Percentiles rank a stretch among this genome's conserved stretches.
phyloP scores from a whole-genome alignment of 202 grass and related monocot genomes.

The Saccharum hybrid region DNA sequence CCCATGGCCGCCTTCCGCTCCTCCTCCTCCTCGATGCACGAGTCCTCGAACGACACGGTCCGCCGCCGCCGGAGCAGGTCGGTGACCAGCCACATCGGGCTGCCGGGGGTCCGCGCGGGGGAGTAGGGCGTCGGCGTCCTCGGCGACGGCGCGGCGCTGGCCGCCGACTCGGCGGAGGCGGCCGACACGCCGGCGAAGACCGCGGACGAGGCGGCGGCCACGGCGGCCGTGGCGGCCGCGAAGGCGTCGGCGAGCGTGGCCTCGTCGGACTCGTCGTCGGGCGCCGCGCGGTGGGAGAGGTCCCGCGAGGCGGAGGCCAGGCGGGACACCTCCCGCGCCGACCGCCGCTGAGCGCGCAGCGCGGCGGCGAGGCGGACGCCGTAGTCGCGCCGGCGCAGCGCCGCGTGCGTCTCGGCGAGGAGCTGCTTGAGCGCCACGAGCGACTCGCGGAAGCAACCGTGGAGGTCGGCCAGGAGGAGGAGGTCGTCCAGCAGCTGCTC shows the following conservation, averaged over 20 bases:
- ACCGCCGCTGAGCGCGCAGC: constrained; percentile 51
- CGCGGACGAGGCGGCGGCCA: constrained; percentile 39
- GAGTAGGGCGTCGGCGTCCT: constrained; percentile 52
- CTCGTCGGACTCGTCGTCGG: constrained; percentile 41
- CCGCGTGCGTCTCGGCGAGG: constrained; percentile 47
- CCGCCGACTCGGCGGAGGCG: constrained; percentile 53
- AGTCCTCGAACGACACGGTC: constrained; percentile 53
- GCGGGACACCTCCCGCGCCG: constrained; percentile 48
- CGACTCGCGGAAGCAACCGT: constrained; percentile 52
- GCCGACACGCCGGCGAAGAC: constrained; percentile 45
- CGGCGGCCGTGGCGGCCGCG: constrained; percentile 39
- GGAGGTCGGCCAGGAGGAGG: constrained; percentile 63
- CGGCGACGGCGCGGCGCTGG: constrained; percentile 48
- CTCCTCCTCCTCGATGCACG: constrained; percentile 60
- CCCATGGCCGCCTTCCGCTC: constrained; percentile 55
- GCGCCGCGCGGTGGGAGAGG: constrained; percentile 44
- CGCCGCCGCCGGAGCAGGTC: constrained; percentile 63
- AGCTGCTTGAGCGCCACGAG: constrained; percentile 52
- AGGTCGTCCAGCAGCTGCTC: constrained; percentile 67
- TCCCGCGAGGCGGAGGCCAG: constrained; percentile 46
- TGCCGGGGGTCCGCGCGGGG: constrained; percentile 24
- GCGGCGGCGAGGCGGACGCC: constrained; percentile 45
- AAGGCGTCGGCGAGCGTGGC: constrained; percentile 50
- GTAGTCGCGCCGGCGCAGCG: constrained; percentile 49
- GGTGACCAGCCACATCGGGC: constrained; percentile 56